Evolutionary conservation across 2,329 filamentous ascomycete species (phyloP).

Genomic region (Penicillium sp.): DNA sequence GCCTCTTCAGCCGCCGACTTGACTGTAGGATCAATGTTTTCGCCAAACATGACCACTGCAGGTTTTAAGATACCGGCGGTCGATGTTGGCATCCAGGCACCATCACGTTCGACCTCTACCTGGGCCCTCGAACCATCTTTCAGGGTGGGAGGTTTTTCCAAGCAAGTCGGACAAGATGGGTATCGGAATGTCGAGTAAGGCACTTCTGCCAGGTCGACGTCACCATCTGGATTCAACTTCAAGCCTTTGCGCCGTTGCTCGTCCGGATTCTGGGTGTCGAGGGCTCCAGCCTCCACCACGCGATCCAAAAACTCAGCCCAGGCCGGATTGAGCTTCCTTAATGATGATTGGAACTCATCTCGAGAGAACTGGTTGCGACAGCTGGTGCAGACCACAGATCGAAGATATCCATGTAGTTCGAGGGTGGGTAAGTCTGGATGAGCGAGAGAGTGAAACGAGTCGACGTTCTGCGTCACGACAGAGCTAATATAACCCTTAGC

Average conservation of each 20-base stretch:
- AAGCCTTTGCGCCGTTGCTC: conserved; percentile 68
- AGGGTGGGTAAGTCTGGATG: conserved; percentile 73
- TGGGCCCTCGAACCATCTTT: conserved; percentile 54
- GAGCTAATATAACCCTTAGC: conserved; percentile 68
- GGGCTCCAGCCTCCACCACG: conserved; percentile 69
- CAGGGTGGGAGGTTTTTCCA: conserved; percentile 59
- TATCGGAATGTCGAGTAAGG: conserved; percentile 90
- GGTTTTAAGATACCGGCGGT: conserved; percentile 84
- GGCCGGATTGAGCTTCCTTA: conserved; percentile 76
- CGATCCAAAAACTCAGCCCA: conserved; percentile 77
- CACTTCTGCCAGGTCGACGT: conserved; percentile 83
- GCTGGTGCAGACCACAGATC: conserved; percentile 74
- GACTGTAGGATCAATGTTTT: conserved; percentile 69
- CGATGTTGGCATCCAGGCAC: conserved; percentile 67
- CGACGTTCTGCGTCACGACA: conserved; percentile 94
- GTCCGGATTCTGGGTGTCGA: conserved; percentile 72
- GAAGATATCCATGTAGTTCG: conserved; percentile 88
- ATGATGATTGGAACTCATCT: conserved; percentile 69
- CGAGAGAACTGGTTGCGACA: conserved; percentile 72
- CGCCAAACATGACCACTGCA: conserved; percentile 94
- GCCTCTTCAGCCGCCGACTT: conserved; percentile 76
- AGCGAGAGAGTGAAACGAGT: conserved; percentile 80
- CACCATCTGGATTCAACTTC: conserved; percentile 88
- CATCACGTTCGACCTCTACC: conserved; percentile 73
- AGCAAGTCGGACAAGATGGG: conserved; percentile 79